A percentile compares a stretch with the other conserved stretches of the same genome.
phyloP scores from a whole-genome alignment of 2,329 filamentous ascomycete species.

The Didymosphaeria variabile region DNA sequence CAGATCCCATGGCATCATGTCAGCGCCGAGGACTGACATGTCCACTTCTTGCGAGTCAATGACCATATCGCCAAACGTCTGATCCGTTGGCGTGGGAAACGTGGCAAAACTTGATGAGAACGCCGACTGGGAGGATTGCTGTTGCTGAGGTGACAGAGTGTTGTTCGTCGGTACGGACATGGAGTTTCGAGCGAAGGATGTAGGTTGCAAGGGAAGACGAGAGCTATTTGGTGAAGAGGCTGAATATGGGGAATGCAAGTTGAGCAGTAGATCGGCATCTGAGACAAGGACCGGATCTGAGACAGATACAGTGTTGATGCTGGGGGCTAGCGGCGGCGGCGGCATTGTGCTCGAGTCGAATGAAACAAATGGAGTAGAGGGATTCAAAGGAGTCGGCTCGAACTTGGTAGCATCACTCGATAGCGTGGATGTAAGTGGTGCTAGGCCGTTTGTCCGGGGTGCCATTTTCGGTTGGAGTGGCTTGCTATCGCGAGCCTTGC shows the following conservation, averaged over 20 bases:
- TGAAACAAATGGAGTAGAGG: slow-evolving; percentile 32
- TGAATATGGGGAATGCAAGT: slow-evolving; percentile 58
- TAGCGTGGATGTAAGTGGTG: slow-evolving; percentile 44
- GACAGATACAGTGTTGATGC: slow-evolving; percentile 33
- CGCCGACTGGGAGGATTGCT: slow-evolving; percentile 23
- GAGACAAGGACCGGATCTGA: slow-evolving; percentile 51
- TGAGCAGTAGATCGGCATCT: slow-evolving; percentile 59
- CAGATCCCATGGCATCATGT: slow-evolving; percentile 75
- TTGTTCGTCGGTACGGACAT: slow-evolving; percentile 29
- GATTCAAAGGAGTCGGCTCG: slow-evolving; percentile 30
- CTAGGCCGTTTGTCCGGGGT: slow-evolving; percentile 30
- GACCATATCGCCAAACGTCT: slow-evolving; percentile 64
- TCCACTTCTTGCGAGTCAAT: slow-evolving; percentile 82
- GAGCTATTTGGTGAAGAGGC: slow-evolving; percentile 32
- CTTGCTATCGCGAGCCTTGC: slow-evolving; percentile 36
- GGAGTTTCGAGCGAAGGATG: slow-evolving; percentile 31
- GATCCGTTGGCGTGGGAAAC: slow-evolving; percentile 38
- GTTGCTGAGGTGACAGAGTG: slow-evolving; percentile 13
- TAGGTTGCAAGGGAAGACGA: slow-evolving; percentile 26
- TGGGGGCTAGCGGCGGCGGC: slow-evolving; percentile 38
- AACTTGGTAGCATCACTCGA: slow-evolving; percentile 38
- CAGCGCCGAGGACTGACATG: slow-evolving; percentile 72
- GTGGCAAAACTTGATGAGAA: slow-evolving; percentile 38
- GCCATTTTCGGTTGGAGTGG: slow-evolving; percentile 29
- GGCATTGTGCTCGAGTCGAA: slow-evolving; percentile 44